Base-by-base conservation (phyloP, 1,284 basidiomycete species). In the Ustilago bromivora region DNA sequence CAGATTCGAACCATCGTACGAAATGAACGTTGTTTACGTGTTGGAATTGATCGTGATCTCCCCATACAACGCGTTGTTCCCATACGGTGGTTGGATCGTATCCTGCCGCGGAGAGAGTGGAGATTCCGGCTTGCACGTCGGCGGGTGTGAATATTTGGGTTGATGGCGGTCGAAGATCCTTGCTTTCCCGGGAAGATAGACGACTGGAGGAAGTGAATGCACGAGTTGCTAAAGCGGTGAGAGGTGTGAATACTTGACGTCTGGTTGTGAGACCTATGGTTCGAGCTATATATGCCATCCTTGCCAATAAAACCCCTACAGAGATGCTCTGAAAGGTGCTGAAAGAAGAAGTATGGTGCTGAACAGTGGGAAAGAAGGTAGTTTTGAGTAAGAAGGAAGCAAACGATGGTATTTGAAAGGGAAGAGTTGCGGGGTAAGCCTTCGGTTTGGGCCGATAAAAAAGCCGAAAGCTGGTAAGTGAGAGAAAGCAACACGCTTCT, bases 1-100 rank as follows among this genome's bases (percentile, higher is more conserved):
- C 70, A 12, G 52, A 63, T 60, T 84, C 82, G 49, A 82, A 76
- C 81, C 81, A 84, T 5, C 80, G 66, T 3, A 84, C 70, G 36
- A 80, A 84, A 61, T 82, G 76, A 10, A 80, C 81, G 34, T 84
- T 84, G 71, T 84, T 84, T 19, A 83, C 80, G 38, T 84, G 82
- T 17, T 71, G 74, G 55, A 80, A 84, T 63, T 81, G 79, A 46
- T 81, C 79, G 34, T 78, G 68, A 46, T 82, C 78, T 17, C 73
- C 81, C 81, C 81, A 83, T 2, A 69, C 62, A 0, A 83, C 73
- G 5, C 73, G 28, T 57, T 83, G 81, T 19, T 77, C 78, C 66
- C 66, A 78, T 2, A 79, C 57, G 7, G 62, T 65, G 0, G 23
- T 4, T 0, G 54, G 17, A 36, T 78, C 76, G 43, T 75, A 78